Conservation (phyloP, 2,329 filamentous ascomycete species). For the Fusarium clavum region DNA sequence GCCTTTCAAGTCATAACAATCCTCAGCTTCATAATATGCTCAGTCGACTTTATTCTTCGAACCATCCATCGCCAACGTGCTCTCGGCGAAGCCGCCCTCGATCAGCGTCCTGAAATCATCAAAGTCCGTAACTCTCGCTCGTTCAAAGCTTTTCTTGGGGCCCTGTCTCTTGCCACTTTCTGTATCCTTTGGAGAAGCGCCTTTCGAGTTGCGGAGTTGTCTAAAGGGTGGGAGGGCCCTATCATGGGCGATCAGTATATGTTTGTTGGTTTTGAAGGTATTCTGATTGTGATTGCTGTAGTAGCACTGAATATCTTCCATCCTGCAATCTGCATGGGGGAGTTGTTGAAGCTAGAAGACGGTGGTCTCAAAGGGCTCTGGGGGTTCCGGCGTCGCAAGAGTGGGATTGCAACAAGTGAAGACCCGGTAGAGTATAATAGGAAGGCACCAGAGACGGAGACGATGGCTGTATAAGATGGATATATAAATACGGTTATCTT, state of each 20-base stretch:
- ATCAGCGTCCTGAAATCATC: constrained; percentile 52
- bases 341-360: constrained; percentile 44
- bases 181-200: constrained; percentile 73
- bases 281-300: constrained; percentile 62
- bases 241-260: constrained; percentile 66
- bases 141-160: constrained; percentile 67
- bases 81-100: constrained; percentile 52
- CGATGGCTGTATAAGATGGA: constrained; percentile 19
- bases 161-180: constrained; percentile 67
- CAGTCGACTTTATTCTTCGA: constrained; percentile 62
- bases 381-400: constrained; percentile 40
- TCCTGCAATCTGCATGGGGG: constrained; percentile 44
- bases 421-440: constrained; percentile 25
- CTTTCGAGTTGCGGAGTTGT: constrained; percentile 75
- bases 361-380: constrained; percentile 46
- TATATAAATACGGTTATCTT: background rate
- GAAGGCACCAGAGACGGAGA: constrained; percentile 16
- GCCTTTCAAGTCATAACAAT: constrained; percentile 70
- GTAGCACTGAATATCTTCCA: constrained; percentile 57
- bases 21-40: constrained; percentile 63
- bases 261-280: constrained; percentile 70
- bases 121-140: constrained; percentile 54
- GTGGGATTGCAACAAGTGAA: constrained; percentile 8
- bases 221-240: constrained; percentile 69
- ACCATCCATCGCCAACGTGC: constrained; percentile 51